Evolutionary conservation across 2,329 filamentous ascomycete species (phyloP).

Genomic region (Talaromyces sp.): DNA sequence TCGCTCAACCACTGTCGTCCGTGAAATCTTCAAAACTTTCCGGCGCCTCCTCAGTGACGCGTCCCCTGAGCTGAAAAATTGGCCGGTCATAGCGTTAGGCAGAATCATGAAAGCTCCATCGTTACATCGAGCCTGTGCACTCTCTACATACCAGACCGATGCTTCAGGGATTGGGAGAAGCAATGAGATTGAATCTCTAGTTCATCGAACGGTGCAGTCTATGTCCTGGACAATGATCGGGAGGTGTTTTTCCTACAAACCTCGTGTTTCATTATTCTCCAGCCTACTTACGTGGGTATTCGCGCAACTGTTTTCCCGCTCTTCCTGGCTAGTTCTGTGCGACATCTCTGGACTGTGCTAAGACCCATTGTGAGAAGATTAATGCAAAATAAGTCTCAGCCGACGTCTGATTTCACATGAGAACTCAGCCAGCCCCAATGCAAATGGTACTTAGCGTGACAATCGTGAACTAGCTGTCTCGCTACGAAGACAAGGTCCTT

Average conservation of each 20-base stretch:
- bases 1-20: neutral
- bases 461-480: neutral
- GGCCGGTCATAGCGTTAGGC: neutral
- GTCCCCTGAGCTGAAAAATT: conserved; percentile 2
- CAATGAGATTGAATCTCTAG: neutral
- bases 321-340: neutral
- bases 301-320: neutral
- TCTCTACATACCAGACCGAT: neutral
- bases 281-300: neutral
- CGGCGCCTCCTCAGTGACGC: neutral
- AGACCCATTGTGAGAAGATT: neutral
- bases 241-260: neutral
- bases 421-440: neutral
- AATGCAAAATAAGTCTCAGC: neutral
- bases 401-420: neutral
- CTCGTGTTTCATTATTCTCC: neutral
- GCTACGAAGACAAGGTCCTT: neutral
- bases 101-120: neutral
- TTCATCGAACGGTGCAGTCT: neutral
- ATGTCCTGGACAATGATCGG: neutral
- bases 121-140: neutral
- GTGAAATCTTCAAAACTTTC: conserved; percentile 5
- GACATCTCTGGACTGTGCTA: neutral
- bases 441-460: neutral
- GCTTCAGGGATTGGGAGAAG: neutral